These are phyloP conservation scores for Euryodendron excelsum DNA, from an alignment of 148 eudicot species.

Conservation along the genomic window DNA sequence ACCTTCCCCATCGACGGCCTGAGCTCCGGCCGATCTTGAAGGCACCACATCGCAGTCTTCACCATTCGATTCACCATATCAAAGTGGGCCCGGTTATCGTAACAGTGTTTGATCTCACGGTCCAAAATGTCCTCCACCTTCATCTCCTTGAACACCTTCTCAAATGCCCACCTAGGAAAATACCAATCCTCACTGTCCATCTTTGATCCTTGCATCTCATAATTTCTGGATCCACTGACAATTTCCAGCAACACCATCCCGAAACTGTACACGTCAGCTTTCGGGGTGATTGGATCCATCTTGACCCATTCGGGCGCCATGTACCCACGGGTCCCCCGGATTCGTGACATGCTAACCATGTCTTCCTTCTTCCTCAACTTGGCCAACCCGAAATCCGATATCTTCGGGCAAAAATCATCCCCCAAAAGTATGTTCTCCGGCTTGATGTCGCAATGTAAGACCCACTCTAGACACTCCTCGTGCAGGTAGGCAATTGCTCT, in stretches of 20 bases:
- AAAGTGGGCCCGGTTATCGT: conserved; percentile 50
- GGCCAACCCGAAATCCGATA: conserved; percentile 80
- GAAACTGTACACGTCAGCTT: conserved; percentile 83
- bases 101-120: conserved; percentile 44
- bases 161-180: conserved; percentile 78
- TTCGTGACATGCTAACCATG: conserved; percentile 48
- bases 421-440: conserved; percentile 87
- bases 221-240: conserved; percentile 65
- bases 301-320: conserved; percentile 86
- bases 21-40: conserved; percentile 73
- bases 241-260: conserved; percentile 77
- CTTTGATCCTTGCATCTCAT: conserved; percentile 32
- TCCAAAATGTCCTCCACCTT: conserved; percentile 71
- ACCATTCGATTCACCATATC: conserved; percentile 73
- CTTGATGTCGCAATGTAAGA: conserved; percentile 81
- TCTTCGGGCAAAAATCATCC: conserved; percentile 83
- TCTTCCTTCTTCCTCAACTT: conserved; percentile 77
- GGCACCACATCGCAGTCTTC: conserved; percentile 92
- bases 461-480: conserved; percentile 91
- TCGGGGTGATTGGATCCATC: conserved; percentile 57
- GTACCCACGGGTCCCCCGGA: conserved; percentile 82
- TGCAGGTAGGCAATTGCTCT: conserved; percentile 88
- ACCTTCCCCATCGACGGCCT: conserved; percentile 97
- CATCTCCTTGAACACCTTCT: conserved; percentile 61
- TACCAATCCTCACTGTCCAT: conserved; percentile 77